phyloP scores from a whole-genome alignment of 805 yeast species.

The Metschnikowia matae region DNA sequence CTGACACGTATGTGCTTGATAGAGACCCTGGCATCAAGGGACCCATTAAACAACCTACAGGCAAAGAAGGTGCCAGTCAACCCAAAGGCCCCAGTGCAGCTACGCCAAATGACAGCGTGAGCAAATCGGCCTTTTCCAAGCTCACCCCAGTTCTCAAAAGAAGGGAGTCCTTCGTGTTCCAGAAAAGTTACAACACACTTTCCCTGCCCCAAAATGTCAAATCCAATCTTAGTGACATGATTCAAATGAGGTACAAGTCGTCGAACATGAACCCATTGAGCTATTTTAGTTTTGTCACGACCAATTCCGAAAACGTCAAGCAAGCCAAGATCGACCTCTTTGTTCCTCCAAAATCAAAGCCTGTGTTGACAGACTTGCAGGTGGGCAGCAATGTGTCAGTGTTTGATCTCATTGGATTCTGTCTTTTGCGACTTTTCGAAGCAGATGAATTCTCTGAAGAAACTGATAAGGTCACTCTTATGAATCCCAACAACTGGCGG shows the following conservation, averaged over 20 bases:
- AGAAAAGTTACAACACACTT: constrained; percentile 13
- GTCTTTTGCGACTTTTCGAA: constrained; percentile 29
- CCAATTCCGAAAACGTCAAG: constrained; percentile 16
- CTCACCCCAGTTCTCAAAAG: constrained; percentile 5
- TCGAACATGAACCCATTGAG: constrained; percentile 42
- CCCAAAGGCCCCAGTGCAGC: constrained; percentile 1
- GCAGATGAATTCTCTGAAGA: constrained; percentile 16
- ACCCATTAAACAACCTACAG: neutral
- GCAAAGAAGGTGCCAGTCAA: neutral
- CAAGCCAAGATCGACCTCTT: constrained; percentile 25
- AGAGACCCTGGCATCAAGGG: constrained; percentile 4
- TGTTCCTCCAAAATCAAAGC: constrained; percentile 30
- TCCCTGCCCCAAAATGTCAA: constrained; percentile 2
- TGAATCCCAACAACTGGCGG: constrained; percentile 69
- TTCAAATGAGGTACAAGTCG: constrained; percentile 34
- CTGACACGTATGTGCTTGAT: constrained; percentile 14
- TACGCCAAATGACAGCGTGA: neutral
- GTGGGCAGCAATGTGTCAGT: constrained; percentile 28
- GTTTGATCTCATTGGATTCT: constrained; percentile 40
- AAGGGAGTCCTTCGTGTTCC: constrained; percentile 10
- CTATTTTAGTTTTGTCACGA: constrained; percentile 38
- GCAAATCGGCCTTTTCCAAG: neutral
- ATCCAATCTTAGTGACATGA: constrained; percentile 35
- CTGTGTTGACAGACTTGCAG: constrained; percentile 22
- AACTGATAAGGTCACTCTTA: constrained; percentile 16